Conservation (phyloP, 2,329 filamentous ascomycete species). For the Rutstroemia sp. region DNA sequence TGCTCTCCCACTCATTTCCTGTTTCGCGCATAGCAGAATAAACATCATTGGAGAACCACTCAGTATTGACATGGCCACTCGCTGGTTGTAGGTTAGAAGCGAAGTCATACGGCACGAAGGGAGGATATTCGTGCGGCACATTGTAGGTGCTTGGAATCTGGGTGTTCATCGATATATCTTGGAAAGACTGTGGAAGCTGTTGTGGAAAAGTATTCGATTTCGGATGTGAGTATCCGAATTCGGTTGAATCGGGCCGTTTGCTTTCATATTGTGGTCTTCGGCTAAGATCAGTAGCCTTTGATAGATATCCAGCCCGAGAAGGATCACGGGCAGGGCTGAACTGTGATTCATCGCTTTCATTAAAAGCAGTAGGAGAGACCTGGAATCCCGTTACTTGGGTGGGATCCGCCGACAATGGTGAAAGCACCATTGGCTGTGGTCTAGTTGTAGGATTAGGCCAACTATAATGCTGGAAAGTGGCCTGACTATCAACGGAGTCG, state of each 20-base stretch:
- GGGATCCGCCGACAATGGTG: neutral
- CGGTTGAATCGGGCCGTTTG: neutral
- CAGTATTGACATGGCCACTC: slow-evolving; percentile 4
- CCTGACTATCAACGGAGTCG: neutral
- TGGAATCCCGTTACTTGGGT: neutral
- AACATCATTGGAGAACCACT: slow-evolving; percentile 22
- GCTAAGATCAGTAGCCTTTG: neutral
- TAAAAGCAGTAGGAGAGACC: neutral
- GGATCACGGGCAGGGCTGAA: neutral
- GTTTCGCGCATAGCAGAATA: slow-evolving; percentile 22
- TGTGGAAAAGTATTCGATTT: neutral
- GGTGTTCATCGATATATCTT: neutral
- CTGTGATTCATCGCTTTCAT: neutral
- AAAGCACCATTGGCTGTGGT: slow-evolving; percentile 1
- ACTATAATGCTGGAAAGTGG: neutral
- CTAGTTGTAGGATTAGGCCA: neutral
- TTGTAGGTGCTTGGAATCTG: neutral
- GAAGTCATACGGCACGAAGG: neutral
- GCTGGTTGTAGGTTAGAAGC: slow-evolving; percentile 5
- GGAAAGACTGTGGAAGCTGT: neutral
- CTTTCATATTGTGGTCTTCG: neutral
- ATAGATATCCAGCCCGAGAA: neutral
- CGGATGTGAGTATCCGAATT: neutral
- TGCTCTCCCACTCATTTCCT: slow-evolving; percentile 15
- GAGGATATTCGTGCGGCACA: neutral